Base-by-base conservation (phyloP, 2,329 filamentous ascomycete genomes). In the Diaporthe sp. region DNA sequence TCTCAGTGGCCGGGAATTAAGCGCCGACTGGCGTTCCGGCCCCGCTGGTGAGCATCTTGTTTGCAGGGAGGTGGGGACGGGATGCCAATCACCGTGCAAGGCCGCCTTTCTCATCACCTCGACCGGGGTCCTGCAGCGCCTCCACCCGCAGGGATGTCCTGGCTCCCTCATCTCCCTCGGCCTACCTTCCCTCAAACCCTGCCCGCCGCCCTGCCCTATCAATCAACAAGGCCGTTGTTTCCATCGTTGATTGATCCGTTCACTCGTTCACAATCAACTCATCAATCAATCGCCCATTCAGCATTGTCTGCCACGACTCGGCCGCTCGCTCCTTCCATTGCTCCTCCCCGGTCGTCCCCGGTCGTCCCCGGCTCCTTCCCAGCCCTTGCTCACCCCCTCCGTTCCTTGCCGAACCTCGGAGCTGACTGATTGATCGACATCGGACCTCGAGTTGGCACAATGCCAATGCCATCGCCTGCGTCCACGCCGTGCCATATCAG, bases 1-100 rank as follows among this genome's bases (percentile, higher is more conserved):
- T 22, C 65, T 69, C 65, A 53, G 34, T 69, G 65, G 65, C 65
- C 65, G 65, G 65, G 65, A 55, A 69, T 69, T 69, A 69, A 69
- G 65, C 65, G 65, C 65, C 65, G 65, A 69, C 65, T 69, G 65
- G 65, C 65, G 65, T 69, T 55, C 65, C 49, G 65, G 65, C 65
- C 65, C 65, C 65, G 65, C 65, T 69, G 65, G 65, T 55, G 65
- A 69, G 65, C 65, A 55, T 69, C 65, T 69, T 69, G 65, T 55
- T 55, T 69, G 65, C 65, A 69, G 65, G 65, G 65, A 69, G 65
- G 65, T 49, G 65, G 49, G 46, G 49, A 28, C 65, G 49, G 65
- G 34, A 39, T 22, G 65, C 65, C 65, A 69, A 69, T 69, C 65
- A 69, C 46, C 8, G 65, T 22, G 12, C 65, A 69, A 28, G 65